Percentiles rank a stretch among this genome's conserved stretches.
These are phyloP conservation scores for Neurospora sp. DNA, from an alignment of 2,329 filamentous ascomycete genomes.

Conservation along the genomic window DNA sequence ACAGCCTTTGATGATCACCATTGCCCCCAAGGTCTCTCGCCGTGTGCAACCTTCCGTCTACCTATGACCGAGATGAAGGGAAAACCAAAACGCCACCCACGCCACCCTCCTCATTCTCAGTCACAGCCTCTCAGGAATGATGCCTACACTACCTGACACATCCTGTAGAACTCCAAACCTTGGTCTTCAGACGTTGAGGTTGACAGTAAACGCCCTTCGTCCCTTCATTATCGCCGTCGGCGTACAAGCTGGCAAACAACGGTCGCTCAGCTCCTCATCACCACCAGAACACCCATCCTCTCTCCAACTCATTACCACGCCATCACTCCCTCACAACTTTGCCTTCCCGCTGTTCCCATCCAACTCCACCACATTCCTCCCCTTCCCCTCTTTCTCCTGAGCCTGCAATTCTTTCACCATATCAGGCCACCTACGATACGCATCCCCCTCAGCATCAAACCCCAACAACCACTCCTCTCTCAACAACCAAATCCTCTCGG, in stretches of 20 bases:
- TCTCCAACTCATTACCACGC: too few species aligned
- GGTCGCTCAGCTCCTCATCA: too few species aligned
- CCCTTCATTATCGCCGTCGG: too few species aligned
- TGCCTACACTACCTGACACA: background rate
- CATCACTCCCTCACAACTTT: background rate
- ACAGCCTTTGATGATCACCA: background rate
- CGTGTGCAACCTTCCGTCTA: background rate
- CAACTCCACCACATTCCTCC: background rate
- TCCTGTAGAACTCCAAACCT: background rate
- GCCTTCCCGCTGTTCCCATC: background rate
- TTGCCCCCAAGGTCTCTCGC: background rate
- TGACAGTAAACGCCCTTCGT: too few species aligned
- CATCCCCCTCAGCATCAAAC: conserved; percentile 23
- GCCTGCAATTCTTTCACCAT: conserved; percentile 8
- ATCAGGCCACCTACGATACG: conserved; percentile 18
- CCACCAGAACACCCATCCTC: too few species aligned
- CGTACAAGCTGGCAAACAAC: too few species aligned
- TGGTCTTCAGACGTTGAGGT: too few species aligned
- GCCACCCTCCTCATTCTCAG: background rate
- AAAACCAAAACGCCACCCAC: background rate
- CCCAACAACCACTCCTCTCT: conserved; percentile 23
- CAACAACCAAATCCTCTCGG: conserved; percentile 20
- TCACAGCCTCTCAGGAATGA: background rate
- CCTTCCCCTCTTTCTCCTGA: too few species aligned
- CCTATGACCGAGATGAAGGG: too few species aligned